These are phyloP conservation scores for Suhomyces guaymorum DNA, from an alignment of 1,139 yeast species.

Conservation along the genomic window DNA sequence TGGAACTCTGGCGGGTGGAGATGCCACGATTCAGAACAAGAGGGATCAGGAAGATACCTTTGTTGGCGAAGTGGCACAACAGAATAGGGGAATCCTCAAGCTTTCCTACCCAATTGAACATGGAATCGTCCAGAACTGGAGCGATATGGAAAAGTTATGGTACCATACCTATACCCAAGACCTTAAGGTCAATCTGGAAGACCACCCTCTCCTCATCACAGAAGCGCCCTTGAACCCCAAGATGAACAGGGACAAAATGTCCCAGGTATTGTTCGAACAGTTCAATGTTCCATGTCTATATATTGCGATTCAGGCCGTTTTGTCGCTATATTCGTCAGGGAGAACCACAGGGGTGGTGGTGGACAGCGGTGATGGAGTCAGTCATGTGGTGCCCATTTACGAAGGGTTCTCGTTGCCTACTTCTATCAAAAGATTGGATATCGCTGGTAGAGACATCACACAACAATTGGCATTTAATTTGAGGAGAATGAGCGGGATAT, in stretches of 20 bases:
- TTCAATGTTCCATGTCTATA: constrained; percentile 88
- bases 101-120: constrained; percentile 74
- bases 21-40: constrained; percentile 7
- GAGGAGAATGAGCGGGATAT: constrained; percentile 61
- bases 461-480: constrained; percentile 68
- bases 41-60: constrained; percentile 43
- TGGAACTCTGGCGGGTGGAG: constrained; percentile 27
- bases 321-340: constrained; percentile 85
- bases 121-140: constrained; percentile 85
- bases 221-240: constrained; percentile 88
- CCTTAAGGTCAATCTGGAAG: constrained; percentile 52
- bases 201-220: constrained; percentile 69
- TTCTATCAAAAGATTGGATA: constrained; percentile 71
- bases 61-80: constrained; percentile 75
- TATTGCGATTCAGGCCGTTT: constrained; percentile 78
- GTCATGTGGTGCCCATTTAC: constrained; percentile 84
- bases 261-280: constrained; percentile 79
- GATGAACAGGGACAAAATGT: constrained; percentile 66
- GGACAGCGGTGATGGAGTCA: constrained; percentile 91
- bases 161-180: constrained; percentile 59
- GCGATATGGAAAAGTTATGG: constrained; percentile 82
- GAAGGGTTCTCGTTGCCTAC: constrained; percentile 82
- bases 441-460: constrained; percentile 88
- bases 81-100: constrained; percentile 69
- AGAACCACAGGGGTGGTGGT: constrained; percentile 87